A percentile compares a stretch with the other conserved stretches of the same genome.
These are phyloP conservation scores for Termitomyces sp. DNA, from an alignment of 1,284 basidiomycete species.

Conservation along the genomic window DNA sequence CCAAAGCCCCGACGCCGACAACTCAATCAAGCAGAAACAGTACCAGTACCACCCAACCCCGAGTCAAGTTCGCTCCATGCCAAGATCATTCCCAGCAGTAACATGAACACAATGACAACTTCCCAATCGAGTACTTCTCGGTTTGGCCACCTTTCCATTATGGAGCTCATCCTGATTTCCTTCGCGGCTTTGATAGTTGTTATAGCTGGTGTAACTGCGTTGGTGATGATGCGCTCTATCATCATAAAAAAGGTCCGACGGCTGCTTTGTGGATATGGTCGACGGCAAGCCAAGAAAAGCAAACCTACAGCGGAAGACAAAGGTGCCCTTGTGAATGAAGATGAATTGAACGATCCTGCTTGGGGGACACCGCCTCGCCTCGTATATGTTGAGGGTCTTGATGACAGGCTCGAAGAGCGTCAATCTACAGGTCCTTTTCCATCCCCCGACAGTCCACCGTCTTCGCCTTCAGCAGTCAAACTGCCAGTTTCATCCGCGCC, in stretches of 20 bases:
- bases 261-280: slow-evolving; percentile 8
- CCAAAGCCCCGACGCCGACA: slow-evolving; percentile 7
- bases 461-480: background rate
- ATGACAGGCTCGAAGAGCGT: slow-evolving; percentile 2
- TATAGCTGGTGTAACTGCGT: slow-evolving; percentile 3
- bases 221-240: slow-evolving; percentile 13
- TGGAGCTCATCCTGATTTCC: slow-evolving; percentile 11
- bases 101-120: background rate
- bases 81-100: slow-evolving; percentile 14
- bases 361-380: slow-evolving; percentile 16
- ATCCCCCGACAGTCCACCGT: background rate
- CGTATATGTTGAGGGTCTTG: slow-evolving; percentile 12
- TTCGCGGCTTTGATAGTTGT: slow-evolving; percentile 9
- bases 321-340: slow-evolving; percentile 1
- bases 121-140: background rate
- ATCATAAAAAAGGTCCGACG: slow-evolving; percentile 11
- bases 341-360: slow-evolving; percentile 11
- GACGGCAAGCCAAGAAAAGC: slow-evolving; percentile 2
- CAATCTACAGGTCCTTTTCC: background rate
- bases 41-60: background rate
- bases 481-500: background rate
- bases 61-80: slow-evolving; percentile 13
- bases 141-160: slow-evolving; percentile 4
- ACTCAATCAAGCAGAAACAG: background rate
- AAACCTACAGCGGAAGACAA: slow-evolving; percentile 3